Base-by-base conservation (phyloP, 192 early-diverging fungal genomes). In the Phycomyces blakesleeanus region DNA sequence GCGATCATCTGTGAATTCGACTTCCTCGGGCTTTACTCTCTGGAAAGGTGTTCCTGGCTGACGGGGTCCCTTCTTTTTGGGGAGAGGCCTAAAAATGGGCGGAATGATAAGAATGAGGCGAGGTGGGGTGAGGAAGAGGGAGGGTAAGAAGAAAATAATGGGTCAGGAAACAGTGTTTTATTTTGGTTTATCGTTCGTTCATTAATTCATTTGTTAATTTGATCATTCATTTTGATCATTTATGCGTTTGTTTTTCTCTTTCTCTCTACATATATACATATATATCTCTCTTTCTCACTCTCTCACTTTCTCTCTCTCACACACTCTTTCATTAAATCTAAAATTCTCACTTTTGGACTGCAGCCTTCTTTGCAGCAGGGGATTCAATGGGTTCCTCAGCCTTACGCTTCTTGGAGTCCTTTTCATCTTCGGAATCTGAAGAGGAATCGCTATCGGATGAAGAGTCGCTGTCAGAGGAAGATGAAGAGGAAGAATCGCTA, bases 21-120 rank as follows among this genome's bases (percentile, higher is more conserved):
- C 91, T 62, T 95, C 86, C 58, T 93, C 89, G 25, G 83, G 81
- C 34, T 81, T 80, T 29, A 98, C 83, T 52, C 95, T 87, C 70
- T 89, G 89, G 75, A 98, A 98, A 4, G 91, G 91, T 34, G 78
- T 81, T 54, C 74, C 79, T 42, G 76, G 75, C 24, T 26, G 24
- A 24, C 59, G 52, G 18, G 53, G 20, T 2, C 51, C 25, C 10
- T 57, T 52, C 18, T 29, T 21, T 47, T 47, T 47, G 44, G 44
- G 44, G 18, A 47, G 44, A 47, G 44, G 44, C 18, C 16, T 62
- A 55, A 55, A 40, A 54, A n/a, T n/a, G n/a, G n/a, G n/a, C n/a
- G n/a, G n/a, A n/a, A n/a, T n/a, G n/a, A n/a, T n/a, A n/a, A n/a
- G n/a, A n/a, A n/a, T n/a, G n/a, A n/a, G n/a, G n/a, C n/a, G n/a